A percentile compares a stretch with the other conserved stretches of the same genome.
These are phyloP conservation scores for Diaporthe velutina DNA, from an alignment of 2,329 filamentous ascomycete species.

Conservation along the genomic window DNA sequence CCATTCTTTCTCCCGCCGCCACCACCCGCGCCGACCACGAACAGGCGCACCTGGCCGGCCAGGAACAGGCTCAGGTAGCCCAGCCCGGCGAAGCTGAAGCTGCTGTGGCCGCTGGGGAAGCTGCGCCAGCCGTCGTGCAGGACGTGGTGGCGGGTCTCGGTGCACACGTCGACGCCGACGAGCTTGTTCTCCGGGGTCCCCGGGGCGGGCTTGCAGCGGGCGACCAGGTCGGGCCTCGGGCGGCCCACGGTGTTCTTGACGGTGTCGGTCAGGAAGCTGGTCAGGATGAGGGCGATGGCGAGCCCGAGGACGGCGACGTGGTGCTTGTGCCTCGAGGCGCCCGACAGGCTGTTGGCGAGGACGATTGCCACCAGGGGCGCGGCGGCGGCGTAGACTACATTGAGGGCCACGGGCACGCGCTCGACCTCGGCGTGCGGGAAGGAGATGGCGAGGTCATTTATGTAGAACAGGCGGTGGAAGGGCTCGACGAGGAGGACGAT, in stretches of 20 bases:
- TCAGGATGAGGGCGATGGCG: constrained; percentile 80
- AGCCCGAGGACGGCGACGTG: constrained; percentile 90
- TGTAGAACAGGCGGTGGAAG: constrained; percentile 94
- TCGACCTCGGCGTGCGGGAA: constrained; percentile 89
- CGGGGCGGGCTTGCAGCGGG: constrained; percentile 81
- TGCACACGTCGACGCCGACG: constrained; percentile 79
- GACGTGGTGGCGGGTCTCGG: constrained; percentile 74
- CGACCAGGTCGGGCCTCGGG: constrained; percentile 73
- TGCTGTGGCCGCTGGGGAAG: constrained; percentile 85
- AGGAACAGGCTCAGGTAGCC: constrained; percentile 81
- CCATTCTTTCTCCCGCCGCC: constrained; percentile 43
- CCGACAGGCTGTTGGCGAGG: constrained; percentile 72
- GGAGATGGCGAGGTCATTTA: constrained; percentile 86
- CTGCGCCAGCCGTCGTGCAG: constrained; percentile 88
- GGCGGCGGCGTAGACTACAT: constrained; percentile 83
- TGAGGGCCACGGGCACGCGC: constrained; percentile 83
- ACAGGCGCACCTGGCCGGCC: constrained; percentile 75
- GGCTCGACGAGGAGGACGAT: constrained; percentile 80
- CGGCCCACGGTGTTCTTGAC: constrained; percentile 90
- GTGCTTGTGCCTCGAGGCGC: constrained; percentile 79
- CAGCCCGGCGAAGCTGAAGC: constrained; percentile 83
- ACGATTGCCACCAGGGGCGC: constrained; percentile 78
- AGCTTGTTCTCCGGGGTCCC: constrained; percentile 64
- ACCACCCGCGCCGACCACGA: constrained; percentile 54
- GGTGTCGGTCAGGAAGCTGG: constrained; percentile 87